Evolutionary conservation across 1,139 yeast genomes (phyloP), one percentile per base, ranked within the genome.

Genomic region (Scheffersomyces segobiensis): DNA sequence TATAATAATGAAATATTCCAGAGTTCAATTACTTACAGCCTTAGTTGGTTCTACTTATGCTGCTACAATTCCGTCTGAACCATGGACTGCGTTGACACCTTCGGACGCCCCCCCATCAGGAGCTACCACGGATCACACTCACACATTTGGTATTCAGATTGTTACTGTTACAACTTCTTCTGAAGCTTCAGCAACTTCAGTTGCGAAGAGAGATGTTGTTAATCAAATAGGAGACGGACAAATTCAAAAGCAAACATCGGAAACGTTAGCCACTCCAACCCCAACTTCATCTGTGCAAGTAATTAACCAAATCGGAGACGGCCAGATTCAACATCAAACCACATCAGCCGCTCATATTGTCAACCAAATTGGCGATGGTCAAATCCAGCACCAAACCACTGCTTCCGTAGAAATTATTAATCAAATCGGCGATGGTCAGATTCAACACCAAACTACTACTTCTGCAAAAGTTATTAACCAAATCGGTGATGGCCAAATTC

Each of bases 61-160:
- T 69, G 87, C 91, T 68, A 79, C 82, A 71, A 83, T 86, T 73
- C 88, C 92, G 72, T 72, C 90, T 60, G 89, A 86, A 65, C 88
- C 93, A 67, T 87, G 91, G 86, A 79, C 91, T 49, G 86, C 92
- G 57, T 80, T 88, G 73, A 87, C 91, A 53, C 93, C 93, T 65
- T 64, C 77, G 53, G 82, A 80, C 50, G 67, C 81, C 55, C 77
- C 87, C 51, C 83, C 84, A 60, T 62, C 84, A 49, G 88, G 88
- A 68, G 91, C 87, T 62, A 62, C 81, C 55, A 87, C 92, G 53
- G 87, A 87, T 68, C 87, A 86, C 77, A 63, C 84, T 42, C 75
- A 78, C 56, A 78, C 83, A 55, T 89, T 89, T 68, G 95, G 95
- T 79, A 88, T 89, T 67, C 90, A 89, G 64, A 85, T 88, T 63